Evolutionary conservation across 495 filamentous ascomycete species (phyloP).

Genomic region (Penicillium arizonense): DNA sequence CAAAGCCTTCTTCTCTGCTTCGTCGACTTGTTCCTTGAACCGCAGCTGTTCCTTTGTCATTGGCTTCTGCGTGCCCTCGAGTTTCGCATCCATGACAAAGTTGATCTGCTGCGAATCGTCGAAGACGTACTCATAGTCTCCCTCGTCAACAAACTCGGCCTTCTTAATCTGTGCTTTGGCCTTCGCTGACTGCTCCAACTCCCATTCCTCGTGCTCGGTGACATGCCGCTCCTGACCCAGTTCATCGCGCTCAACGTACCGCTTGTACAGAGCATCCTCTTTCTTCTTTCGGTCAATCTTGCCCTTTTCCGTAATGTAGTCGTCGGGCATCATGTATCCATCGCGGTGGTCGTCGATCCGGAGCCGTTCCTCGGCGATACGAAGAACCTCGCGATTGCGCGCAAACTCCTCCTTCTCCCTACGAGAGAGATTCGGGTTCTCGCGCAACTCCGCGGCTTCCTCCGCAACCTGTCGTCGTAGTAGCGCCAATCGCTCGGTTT

Average conservation of each 20-base stretch:
- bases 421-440: constrained; percentile 70
- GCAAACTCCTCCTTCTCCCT: constrained; percentile 88
- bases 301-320: constrained; percentile 90
- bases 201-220: constrained; percentile 96
- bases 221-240: constrained; percentile 85
- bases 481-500: constrained; percentile 78
- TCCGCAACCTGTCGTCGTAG: constrained; percentile 90
- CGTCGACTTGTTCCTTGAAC: constrained; percentile 76
- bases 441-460: constrained; percentile 77
- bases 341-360: constrained; percentile 89
- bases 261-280: constrained; percentile 84
- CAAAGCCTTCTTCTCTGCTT: constrained; percentile 78
- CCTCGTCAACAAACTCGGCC: constrained; percentile 73
- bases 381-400: constrained; percentile 81
- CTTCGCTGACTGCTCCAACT: constrained; percentile 84
- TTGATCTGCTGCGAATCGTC: constrained; percentile 87
- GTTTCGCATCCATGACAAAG: constrained; percentile 73
- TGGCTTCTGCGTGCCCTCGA: constrained; percentile 64
- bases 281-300: constrained; percentile 90
- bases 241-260: constrained; percentile 87
- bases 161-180: constrained; percentile 83
- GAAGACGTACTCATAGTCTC: constrained; percentile 92
- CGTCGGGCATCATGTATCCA: constrained; percentile 91
- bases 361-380: constrained; percentile 83
- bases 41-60: constrained; percentile 76